These are phyloP conservation scores for Trichoderma simmonsii DNA, from an alignment of 2,329 filamentous ascomycete species.

Conservation along the genomic window DNA sequence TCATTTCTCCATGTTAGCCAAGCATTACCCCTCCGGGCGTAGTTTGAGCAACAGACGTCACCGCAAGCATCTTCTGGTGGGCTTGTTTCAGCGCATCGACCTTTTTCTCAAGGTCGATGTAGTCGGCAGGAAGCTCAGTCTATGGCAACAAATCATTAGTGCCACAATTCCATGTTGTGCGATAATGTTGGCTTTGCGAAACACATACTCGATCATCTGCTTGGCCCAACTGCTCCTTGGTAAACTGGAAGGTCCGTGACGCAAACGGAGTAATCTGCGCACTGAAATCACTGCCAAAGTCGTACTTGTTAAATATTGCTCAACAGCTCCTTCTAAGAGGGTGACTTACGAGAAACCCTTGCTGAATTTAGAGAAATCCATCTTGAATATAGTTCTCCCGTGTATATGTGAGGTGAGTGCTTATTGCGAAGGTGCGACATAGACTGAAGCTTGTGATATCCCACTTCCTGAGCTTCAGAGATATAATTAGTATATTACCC, in stretches of 20 bases:
- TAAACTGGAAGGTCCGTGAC: slow-evolving; percentile 91
- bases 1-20: neutral
- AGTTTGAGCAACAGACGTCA: slow-evolving; percentile 68
- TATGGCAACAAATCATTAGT: slow-evolving; percentile 35
- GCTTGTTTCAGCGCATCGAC: slow-evolving; percentile 96
- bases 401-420: neutral
- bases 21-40: no score
- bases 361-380: slow-evolving; percentile 60
- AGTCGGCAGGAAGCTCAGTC: slow-evolving; percentile 96
- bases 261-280: slow-evolving; percentile 89
- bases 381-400: slow-evolving; percentile 28
- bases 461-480: no score
- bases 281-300: slow-evolving; percentile 53
- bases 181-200: neutral
- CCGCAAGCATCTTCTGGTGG: slow-evolving; percentile 93
- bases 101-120: slow-evolving; percentile 97
- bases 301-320: slow-evolving; percentile 14
- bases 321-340: neutral
- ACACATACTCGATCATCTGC: slow-evolving; percentile 79
- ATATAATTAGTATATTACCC: no score
- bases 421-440: neutral
- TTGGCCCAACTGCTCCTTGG: slow-evolving; percentile 95
- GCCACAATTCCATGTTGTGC: neutral
- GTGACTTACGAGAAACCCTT: slow-evolving; percentile 52
- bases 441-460: neutral